A percentile compares a stretch with the other conserved stretches of the same genome.
Evolutionary conservation across 2,329 filamentous ascomycete species (phyloP).

Genomic region (Claviceps sp.): DNA sequence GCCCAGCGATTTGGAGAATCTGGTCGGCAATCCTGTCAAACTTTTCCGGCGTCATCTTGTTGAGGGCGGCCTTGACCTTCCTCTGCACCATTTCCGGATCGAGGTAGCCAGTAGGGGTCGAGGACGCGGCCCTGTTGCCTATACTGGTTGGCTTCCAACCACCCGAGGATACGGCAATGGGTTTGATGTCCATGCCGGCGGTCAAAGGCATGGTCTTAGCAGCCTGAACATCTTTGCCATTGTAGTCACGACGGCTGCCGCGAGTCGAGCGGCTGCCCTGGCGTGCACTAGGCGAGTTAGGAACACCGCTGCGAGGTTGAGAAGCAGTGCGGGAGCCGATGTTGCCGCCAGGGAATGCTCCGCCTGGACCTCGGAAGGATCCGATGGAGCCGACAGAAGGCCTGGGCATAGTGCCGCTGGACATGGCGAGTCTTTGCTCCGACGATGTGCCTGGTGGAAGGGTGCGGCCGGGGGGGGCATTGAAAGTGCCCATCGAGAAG

Average conservation of each 20-base stretch:
- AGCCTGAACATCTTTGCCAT: conserved; percentile 51
- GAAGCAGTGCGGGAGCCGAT: conserved; percentile 53
- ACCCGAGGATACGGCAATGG: conserved; percentile 54
- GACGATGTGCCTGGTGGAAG: conserved; percentile 69
- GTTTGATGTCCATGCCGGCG: conserved; percentile 66
- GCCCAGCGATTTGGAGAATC: conserved; percentile 80
- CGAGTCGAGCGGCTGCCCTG: conserved; percentile 48
- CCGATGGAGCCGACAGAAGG: conserved; percentile 26
- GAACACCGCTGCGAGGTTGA: conserved; percentile 42
- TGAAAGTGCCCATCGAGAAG: conserved; percentile 61
- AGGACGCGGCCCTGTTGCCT: conserved; percentile 26
- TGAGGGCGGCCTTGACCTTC: conserved; percentile 95
- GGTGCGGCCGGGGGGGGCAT: conserved; percentile 34
- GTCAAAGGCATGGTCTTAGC: conserved; percentile 90
- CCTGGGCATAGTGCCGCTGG: conserved; percentile 38
- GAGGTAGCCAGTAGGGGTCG: conserved; percentile 40
- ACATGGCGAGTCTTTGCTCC: conserved; percentile 58
- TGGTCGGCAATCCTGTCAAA: conserved; percentile 93
- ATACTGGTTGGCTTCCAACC: conserved; percentile 87
- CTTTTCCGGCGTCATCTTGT: conserved; percentile 99
- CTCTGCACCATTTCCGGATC: conserved; percentile 90
- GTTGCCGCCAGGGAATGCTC: conserved; percentile 48
- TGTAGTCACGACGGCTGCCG: conserved; percentile 50
- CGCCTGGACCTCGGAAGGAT: conserved; percentile 26
- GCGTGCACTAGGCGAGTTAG: conserved; percentile 53